Base-by-base conservation (phyloP, 2,329 filamentous ascomycete genomes). In the Aspergillus latus region DNA sequence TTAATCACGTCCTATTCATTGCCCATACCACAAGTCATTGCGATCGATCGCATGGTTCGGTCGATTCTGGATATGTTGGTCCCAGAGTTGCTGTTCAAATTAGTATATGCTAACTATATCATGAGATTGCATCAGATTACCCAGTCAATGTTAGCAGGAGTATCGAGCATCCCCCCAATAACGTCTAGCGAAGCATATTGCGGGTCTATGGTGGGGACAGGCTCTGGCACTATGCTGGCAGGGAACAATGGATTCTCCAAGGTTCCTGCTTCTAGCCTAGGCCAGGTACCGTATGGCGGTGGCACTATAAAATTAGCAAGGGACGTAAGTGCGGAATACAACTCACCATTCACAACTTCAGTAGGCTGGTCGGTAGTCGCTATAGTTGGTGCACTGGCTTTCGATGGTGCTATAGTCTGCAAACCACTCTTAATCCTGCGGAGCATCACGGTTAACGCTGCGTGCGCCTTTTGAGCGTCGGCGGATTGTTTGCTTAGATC, bases 161-260 rank as follows among this genome's bases (percentile, higher is more conserved):
- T 60, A 30, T 67, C 67, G 11, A 73, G 61, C 70, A 73, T 73
- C 13, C 68, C 68, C 34, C 66, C 68, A 50, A 73, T 72, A 0
- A 72, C 62, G 16, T 63, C 68, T 4, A 72, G 50, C 5, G 63
- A 56, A 4, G 56, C 44, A 28, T 56, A 59, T 5, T 54, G 47
- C 1, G 59, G 30, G 9, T 56, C 54, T 48, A 59, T 52, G 3
- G 32, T n/a, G 4, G 43, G 46, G 11, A 45, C 45, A 40, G 44
- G 37, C 2, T 46, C 52, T 29, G 28, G 42, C 39, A 56, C 45
- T 11, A 45, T 28, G 16, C 36, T 47, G 6, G 52, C 8, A 15
- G 21, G 15, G 40, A 56, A 56, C 13, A 49, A 29, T 32, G 54
- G 49, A 13, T 39, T 45, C 7, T 49, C 46, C 10, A 54, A 30